Percentiles rank a stretch among this genome's conserved stretches.
These are phyloP conservation scores for Neonectria punicea DNA, from an alignment of 2,329 filamentous ascomycete genomes.

Conservation along the genomic window DNA sequence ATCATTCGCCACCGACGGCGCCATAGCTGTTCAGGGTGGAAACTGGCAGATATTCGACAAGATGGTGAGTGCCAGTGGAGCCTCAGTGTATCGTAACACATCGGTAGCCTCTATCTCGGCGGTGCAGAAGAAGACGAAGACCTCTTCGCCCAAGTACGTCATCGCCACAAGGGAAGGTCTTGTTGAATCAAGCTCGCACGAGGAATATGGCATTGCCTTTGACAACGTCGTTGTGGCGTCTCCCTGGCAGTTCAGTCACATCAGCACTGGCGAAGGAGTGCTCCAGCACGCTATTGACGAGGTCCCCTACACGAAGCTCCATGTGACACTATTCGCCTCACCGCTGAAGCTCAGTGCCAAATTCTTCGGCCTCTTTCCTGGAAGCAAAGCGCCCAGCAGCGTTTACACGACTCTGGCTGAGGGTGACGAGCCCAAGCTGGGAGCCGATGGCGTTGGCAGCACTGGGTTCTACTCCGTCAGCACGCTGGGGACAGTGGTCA, in stretches of 20 bases:
- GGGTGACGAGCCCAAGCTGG: constrained; percentile 62
- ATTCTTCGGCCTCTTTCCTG: constrained; percentile 75
- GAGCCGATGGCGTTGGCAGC: constrained; percentile 71
- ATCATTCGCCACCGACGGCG: constrained; percentile 88
- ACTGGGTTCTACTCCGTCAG: constrained; percentile 89
- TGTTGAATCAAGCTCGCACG: constrained; percentile 37
- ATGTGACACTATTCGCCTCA: constrained; percentile 90
- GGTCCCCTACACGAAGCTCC: constrained; percentile 86
- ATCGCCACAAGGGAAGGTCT: constrained; percentile 51
- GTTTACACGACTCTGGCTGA: constrained; percentile 84
- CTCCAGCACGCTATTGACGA: constrained; percentile 76
- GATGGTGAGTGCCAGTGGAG: constrained; percentile 76
- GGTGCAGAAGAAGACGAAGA: constrained; percentile 54
- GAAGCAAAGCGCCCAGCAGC: constrained; percentile 72
- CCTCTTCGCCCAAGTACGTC: constrained; percentile 57
- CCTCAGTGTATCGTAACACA: constrained; percentile 72
- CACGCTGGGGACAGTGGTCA: constrained; percentile 71
- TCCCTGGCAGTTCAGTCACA: constrained; percentile 83
- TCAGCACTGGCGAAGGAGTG: constrained; percentile 71
- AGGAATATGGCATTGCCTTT: constrained; percentile 65
- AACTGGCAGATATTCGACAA: constrained; percentile 95
- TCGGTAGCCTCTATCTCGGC: constrained; percentile 70
- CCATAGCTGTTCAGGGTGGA: constrained; percentile 81
- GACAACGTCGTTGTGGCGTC: constrained; percentile 86
- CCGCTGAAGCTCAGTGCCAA: constrained; percentile 74